Evolutionary conservation across 1,139 yeast genomes (phyloP), one percentile per base, ranked within the genome.

Genomic region (Kurtzmaniella natalensis): DNA sequence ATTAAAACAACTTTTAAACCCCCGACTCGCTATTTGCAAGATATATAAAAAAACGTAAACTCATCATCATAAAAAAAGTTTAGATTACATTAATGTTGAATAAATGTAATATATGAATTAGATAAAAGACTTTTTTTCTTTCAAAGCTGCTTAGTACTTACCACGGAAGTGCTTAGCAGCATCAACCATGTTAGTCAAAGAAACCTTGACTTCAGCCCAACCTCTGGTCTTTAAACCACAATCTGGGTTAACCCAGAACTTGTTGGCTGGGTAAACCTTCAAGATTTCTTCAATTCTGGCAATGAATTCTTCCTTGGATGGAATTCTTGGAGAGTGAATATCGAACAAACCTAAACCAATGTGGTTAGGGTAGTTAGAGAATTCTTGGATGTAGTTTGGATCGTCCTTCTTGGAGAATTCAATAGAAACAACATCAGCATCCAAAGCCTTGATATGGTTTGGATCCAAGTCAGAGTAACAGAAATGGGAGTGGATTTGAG

Each of bases 221-320:
- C 89, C 92, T 78, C 95, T 83, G 64, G 95, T 86, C 84, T 89
- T 89, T 70, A 89, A 80, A 81, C 98, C 98, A 82, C 98, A 92
- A 76, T 92, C 98, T 60, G 98, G 98, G 94, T 92, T 92, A 61
- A 92, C 94, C 97, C 97, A 92, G 81, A 92, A 85, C 72, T 89
- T 89, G 65, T 85, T 85, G 61, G 94, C 94, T 64, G 96, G 96
- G 78, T 89, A 92, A 46, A 85, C 94, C 75, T 88, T 87, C 70
- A 92, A 76, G 76, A 92, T 89, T 64, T 87, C 94, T 59, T 80
- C 81, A 60, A 92, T 86, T 76, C 96, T 88, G 63, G 82, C 71
- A 64, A 87, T 81, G 70, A 92, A 89, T 75, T 92, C 98, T 61
- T 84, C 88, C 72, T 82, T 84, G 40, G 97, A 89, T 60, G 98